These are phyloP conservation scores for Dittrichia graveolens DNA, from an alignment of 129 eudicot species.

Conservation along the genomic window DNA sequence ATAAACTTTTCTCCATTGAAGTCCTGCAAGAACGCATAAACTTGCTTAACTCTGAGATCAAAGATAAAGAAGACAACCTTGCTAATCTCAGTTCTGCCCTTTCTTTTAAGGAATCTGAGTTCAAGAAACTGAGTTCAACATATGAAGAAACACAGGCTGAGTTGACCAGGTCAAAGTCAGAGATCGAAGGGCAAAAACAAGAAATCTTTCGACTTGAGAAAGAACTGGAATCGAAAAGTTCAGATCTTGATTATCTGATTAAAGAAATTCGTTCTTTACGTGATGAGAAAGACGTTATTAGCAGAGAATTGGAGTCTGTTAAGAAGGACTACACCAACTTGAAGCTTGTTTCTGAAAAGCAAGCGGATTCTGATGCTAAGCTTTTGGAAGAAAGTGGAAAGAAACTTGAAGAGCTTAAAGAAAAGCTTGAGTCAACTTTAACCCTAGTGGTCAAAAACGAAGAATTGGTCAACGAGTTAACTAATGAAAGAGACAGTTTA, in stretches of 20 bases:
- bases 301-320: slow-evolving; percentile 42
- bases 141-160: slow-evolving; percentile 55
- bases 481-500: slow-evolving; percentile 57
- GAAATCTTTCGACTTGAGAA: slow-evolving; percentile 44
- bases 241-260: slow-evolving; percentile 46
- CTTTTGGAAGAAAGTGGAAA: slow-evolving; percentile 54
- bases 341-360: slow-evolving; percentile 42
- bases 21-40: slow-evolving; percentile 60
- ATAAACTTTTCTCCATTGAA: slow-evolving; percentile 52
- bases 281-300: slow-evolving; percentile 47
- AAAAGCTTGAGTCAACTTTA: slow-evolving; percentile 48
- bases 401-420: slow-evolving; percentile 51
- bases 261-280: slow-evolving; percentile 43
- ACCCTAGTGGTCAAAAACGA: slow-evolving; percentile 43
- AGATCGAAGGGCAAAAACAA: slow-evolving; percentile 43
- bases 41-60: slow-evolving; percentile 60
- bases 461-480: slow-evolving; percentile 42
- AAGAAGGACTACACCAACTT: slow-evolving; percentile 43
- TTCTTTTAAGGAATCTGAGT: slow-evolving; percentile 58
- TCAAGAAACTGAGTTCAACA: slow-evolving; percentile 39
- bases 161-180: slow-evolving; percentile 46
- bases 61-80: slow-evolving; percentile 61
- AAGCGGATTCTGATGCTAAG: slow-evolving; percentile 66
- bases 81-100: slow-evolving; percentile 44
- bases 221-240: slow-evolving; percentile 55